Evolutionary conservation across 352 stramenopile species (phyloP).

Genomic region (Peronospora destructor): DNA sequence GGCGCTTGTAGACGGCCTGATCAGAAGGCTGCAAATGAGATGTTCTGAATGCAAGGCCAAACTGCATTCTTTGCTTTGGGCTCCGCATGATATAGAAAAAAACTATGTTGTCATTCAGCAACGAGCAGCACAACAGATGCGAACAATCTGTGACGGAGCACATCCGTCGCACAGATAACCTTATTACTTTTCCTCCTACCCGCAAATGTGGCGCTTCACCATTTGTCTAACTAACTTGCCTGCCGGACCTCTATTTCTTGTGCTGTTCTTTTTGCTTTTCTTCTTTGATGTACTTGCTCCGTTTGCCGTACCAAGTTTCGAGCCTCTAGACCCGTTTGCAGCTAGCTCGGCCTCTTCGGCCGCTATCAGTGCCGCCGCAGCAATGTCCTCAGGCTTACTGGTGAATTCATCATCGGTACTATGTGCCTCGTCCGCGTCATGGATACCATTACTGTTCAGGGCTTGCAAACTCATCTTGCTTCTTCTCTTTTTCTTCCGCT

Average conservation of each 20-base stretch:
- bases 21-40: too few species aligned
- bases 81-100: too few species aligned
- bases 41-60: too few species aligned
- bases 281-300: constrained; percentile 37
- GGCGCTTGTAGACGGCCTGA: too few species aligned
- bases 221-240: constrained; percentile 27
- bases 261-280: constrained; percentile 37
- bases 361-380: constrained; percentile 22
- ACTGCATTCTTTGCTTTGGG: too few species aligned
- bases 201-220: constrained; percentile 4
- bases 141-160: not conserved
- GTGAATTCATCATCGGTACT: constrained; percentile 25
- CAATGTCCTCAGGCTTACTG: constrained; percentile 24
- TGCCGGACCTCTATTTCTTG: constrained; percentile 40
- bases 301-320: constrained; percentile 8
- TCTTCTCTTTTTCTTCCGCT: constrained; percentile 83
- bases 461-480: constrained; percentile 29
- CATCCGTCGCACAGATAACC: constrained; percentile 7
- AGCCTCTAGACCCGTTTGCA: constrained; percentile 22
- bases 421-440: constrained; percentile 15
- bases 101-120: too few species aligned
- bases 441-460: constrained; percentile 9
- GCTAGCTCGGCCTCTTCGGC: constrained; percentile 24
- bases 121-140: too few species aligned
- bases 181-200: constrained; percentile 12